Evolutionary conservation across 2,329 filamentous ascomycete species (phyloP), one percentile per base, ranked within the genome.

Genomic region (Aureobasidium subglaciale): DNA sequence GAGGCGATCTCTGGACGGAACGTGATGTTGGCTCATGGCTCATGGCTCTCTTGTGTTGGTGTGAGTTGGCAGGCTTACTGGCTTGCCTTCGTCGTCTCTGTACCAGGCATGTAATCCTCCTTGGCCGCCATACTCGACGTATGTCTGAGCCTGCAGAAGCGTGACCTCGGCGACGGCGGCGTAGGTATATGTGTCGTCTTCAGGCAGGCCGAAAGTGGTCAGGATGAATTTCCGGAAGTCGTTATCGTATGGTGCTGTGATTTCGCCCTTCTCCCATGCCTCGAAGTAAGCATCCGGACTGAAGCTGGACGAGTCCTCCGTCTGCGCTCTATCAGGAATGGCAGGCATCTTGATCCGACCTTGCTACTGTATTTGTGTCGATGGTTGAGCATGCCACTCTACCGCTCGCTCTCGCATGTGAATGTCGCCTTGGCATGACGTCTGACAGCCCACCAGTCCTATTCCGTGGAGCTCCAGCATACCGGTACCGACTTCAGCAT

Each of bases 41-140:
- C 3, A 11, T 18, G 7, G n/a, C 15, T n/a, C n/a, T n/a, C n/a
- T n/a, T n/a, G 13, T 5, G 37, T n/a, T 20, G 32, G 42, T 38
- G 27, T 13, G 6, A 25, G 4, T 13, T 46, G 41, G 40, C n/a
- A 29, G 30, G 16, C 60, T 66, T 70, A 68, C 74, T 63, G 56
- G 64, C 45, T 66, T 69, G 55, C 63, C 70, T 18, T 71, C 66
- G 4, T 62, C 65, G 56, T 77, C 73, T 34, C 68, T 64, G 59
- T 81, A 81, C 78, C 78, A 81, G 18, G 67, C 73, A 58, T 79
- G 77, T 37, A 81, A 61, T 1, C 74, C 73, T 55, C 74, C 67
- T n/a, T 68, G 64, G 10, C 69, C 68, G 9, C 78, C 78, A 35
- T 70, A 71, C 10, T 72, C 67, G 45, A 80, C 70, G 18, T 77